These are phyloP conservation scores for Colletotrichum gloeosporioides DNA, from an alignment of 2,329 filamentous ascomycete genomes.

Conservation along the genomic window DNA sequence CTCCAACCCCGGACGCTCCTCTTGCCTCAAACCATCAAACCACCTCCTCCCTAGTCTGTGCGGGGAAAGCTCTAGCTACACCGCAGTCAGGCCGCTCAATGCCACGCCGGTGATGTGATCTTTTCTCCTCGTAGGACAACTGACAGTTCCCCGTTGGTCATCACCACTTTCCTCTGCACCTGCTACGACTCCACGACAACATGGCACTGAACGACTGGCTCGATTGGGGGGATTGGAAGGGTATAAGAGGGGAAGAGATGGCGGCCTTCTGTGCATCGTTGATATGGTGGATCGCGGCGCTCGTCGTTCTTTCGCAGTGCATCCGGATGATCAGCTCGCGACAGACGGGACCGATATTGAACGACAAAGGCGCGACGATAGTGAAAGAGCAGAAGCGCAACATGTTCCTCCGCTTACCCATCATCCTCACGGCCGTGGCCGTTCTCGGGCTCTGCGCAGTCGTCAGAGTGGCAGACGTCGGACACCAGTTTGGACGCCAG, in stretches of 20 bases:
- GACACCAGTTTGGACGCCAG: neutral
- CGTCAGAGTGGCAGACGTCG: neutral
- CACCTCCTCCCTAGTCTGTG: neutral
- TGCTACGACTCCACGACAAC: neutral
- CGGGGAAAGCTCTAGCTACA: constrained; percentile 15
- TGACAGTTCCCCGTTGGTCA: neutral
- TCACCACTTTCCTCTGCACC: neutral
- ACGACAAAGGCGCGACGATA: neutral
- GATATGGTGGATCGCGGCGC: constrained; percentile 8
- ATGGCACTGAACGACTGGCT: neutral
- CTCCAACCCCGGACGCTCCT: neutral
- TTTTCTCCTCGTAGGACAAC: neutral
- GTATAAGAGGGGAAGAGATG: neutral
- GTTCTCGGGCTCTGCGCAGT: constrained; percentile 10
- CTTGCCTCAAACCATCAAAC: neutral
- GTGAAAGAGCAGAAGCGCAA: neutral
- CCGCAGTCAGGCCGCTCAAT: neutral
- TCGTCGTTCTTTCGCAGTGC: constrained; percentile 3
- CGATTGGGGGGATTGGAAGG: neutral
- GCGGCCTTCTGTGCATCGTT: neutral
- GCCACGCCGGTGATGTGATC: neutral
- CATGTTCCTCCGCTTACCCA: neutral
- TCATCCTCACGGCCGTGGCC: neutral
- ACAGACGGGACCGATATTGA: neutral
- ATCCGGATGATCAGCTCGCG: neutral